These are phyloP conservation scores for Caryopteris hybrid DNA, from an alignment of 305 asterid genomes.

Conservation along the genomic window DNA sequence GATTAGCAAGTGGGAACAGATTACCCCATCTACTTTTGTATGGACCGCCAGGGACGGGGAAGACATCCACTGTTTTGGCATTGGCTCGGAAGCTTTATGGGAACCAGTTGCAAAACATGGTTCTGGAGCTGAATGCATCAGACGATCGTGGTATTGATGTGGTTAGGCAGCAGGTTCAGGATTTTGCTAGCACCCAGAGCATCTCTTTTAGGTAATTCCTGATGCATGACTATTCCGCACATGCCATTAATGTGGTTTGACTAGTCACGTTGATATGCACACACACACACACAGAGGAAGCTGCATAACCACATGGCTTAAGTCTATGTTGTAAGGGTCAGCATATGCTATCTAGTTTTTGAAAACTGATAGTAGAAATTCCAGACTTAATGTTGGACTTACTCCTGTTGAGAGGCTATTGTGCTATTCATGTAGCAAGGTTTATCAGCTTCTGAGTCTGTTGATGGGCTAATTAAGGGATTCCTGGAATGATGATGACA, in stretches of 20 bases:
- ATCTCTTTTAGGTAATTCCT: conserved; percentile 75
- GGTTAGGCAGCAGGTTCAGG: conserved; percentile 98
- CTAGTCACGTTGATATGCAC: neutral
- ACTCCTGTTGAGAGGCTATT: too few species aligned
- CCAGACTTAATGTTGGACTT: neutral
- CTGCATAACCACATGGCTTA: neutral
- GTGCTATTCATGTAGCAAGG: neutral
- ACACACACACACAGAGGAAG: neutral
- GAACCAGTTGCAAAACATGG: conserved; percentile 79
- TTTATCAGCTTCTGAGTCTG: neutral
- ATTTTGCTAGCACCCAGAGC: conserved; percentile 97
- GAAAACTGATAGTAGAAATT: neutral
- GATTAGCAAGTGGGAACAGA: conserved; percentile 81
- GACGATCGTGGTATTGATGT: conserved; percentile 97
- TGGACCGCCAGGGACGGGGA: conserved; percentile 99
- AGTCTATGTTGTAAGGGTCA: neutral
- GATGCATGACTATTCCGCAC: neutral
- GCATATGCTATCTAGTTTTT: neutral
- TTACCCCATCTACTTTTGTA: conserved; percentile 90
- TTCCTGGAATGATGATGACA: neutral
- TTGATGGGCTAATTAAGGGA: neutral
- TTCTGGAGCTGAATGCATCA: conserved; percentile 92
- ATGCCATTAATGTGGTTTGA: neutral
- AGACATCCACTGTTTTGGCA: conserved; percentile 91
- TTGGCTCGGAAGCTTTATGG: conserved; percentile 89